Base-by-base conservation (phyloP, 176 grass and related monocot species). In the Metroxylon sagu region DNA sequence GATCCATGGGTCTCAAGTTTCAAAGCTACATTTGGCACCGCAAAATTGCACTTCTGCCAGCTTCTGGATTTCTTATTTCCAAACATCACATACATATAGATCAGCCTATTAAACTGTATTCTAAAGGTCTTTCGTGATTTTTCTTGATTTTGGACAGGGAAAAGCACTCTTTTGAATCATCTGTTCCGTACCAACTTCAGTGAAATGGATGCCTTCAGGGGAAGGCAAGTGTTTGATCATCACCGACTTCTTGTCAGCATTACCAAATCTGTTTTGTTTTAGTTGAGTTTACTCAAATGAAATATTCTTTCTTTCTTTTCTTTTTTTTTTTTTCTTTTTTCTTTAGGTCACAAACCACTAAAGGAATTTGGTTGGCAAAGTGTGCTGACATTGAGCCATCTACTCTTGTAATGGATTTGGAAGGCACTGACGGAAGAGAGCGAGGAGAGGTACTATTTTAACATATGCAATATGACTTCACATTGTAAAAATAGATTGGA, bases 361-460 rank as follows among this genome's bases (percentile, higher is more conserved):
- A 70, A 56, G 79, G 71, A 16, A 53, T 81, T 30, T 70, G 79
- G 79, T 49, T 81, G 48, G 74, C 72, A 53, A 66, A 59, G 29
- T 70, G 71, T 43, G 35, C 8, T 3, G 8, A 14, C 6, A 31
- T 49, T 48, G 48, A 50, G 50, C 71, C 79, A 58, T 68, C 59
- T 18, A 53, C 68, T 16, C 50, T 81, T 26, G 60, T 75, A 28
- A 70, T 81, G 65, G 79, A 81, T 76, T 52, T 76, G 28, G 79
- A 81, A 18, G 53, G 59, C 64, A 70, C 72, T 49, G 79, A 81
- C 57, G 71, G 65, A 54, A 81, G 68, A 65, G 79, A 81, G 25
- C 50, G 68, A 71, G 68, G 56, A 65, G 77, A 21, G 25, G 62
- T 54, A 73, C 62, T 54, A 43, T 43, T 43, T 43, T 43, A 43